These are phyloP conservation scores for Trichoderma asperellum DNA, from an alignment of 2,329 filamentous ascomycete genomes.

Conservation along the genomic window DNA sequence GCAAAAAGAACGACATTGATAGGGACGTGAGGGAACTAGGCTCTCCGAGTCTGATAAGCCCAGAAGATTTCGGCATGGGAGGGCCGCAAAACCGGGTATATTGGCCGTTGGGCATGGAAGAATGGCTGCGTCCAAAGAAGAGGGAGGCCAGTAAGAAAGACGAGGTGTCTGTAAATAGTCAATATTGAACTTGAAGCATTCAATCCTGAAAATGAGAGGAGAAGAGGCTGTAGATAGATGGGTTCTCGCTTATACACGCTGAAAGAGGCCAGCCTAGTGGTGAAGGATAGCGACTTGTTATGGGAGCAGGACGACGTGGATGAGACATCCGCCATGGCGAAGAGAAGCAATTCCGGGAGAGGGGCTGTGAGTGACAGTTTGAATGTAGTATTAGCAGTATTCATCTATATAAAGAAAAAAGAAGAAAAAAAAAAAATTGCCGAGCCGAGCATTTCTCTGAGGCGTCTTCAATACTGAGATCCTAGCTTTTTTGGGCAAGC, in stretches of 20 bases:
- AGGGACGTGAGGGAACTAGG: conserved; percentile 37
- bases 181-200: neutral
- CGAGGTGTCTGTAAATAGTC: neutral
- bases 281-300: neutral
- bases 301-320: too few species aligned
- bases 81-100: conserved; percentile 81
- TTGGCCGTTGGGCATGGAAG: conserved; percentile 88
- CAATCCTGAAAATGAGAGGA: neutral
- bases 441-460: neutral
- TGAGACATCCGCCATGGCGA: neutral
- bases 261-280: neutral
- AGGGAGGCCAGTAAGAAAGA: conserved; percentile 56
- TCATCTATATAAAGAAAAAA: neutral
- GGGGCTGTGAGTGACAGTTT: too few species aligned
- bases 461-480: neutral
- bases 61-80: conserved; percentile 82
- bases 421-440: neutral
- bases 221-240: neutral
- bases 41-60: conserved; percentile 53
- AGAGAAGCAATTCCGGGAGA: neutral
- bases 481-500: neutral
- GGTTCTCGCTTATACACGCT: neutral
- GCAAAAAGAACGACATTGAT: conserved; percentile 46
- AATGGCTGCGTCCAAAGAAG: conserved; percentile 85
- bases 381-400: neutral